Conservation (phyloP, 805 yeast genomes). For the Metschnikowia kunwiensis region DNA sequence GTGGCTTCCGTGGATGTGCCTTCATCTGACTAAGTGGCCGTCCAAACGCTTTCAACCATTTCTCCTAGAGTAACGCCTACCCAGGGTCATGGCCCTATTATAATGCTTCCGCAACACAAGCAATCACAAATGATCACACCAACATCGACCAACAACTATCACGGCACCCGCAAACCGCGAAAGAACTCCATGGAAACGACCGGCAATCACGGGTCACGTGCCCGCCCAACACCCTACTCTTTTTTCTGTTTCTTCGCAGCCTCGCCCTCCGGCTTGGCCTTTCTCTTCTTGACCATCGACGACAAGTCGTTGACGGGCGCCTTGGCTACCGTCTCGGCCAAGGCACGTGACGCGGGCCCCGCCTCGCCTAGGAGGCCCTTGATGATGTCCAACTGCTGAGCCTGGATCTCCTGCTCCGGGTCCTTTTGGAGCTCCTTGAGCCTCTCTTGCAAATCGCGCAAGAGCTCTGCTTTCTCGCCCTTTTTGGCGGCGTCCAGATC, state of each 20-base stretch:
- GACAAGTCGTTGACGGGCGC: constrained; percentile 57
- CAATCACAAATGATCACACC: too few species aligned
- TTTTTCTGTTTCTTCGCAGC: constrained; percentile 11
- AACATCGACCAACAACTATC: too few species aligned
- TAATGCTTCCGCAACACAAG: too few species aligned
- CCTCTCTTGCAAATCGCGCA: constrained; percentile 56
- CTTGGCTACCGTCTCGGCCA: constrained; percentile 3
- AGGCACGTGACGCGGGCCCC: constrained; percentile 8
- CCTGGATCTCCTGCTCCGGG: constrained; percentile 46
- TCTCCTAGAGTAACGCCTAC: too few species aligned
- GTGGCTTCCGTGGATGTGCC: too few species aligned
- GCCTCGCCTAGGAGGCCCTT: constrained; percentile 56
- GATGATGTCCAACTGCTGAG: constrained; percentile 51
- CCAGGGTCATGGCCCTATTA: too few species aligned
- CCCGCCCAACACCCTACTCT: too few species aligned
- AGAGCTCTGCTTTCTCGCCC: constrained; percentile 44
- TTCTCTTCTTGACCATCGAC: constrained; percentile 55
- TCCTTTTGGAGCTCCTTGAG: constrained; percentile 52
- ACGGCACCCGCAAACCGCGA: too few species aligned
- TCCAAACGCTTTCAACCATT: too few species aligned
- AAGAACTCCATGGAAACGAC: too few species aligned
- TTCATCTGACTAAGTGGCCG: too few species aligned
- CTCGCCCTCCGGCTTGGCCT: constrained; percentile 9
- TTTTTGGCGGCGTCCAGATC: constrained; percentile 37
- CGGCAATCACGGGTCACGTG: too few species aligned